Percentiles rank a stretch among this genome's conserved stretches.
Evolutionary conservation across 225 moss, liverwort and hornwort genomes (phyloP).

Genomic region (Climacium dendroides): DNA sequence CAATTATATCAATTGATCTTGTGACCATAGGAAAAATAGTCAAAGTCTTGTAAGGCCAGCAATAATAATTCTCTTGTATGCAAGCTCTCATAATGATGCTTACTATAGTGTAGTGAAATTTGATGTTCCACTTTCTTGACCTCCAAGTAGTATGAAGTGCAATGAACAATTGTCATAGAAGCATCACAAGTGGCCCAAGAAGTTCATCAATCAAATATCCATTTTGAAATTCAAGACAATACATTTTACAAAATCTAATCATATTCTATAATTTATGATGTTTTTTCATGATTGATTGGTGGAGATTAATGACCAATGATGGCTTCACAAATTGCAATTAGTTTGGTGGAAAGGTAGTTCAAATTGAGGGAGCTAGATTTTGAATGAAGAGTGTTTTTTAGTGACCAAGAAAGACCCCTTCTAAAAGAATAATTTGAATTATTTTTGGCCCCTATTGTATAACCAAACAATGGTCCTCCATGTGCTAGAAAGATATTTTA

Average conservation of each 20-base stretch:
- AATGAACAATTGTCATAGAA: no score
- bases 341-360: not conserved
- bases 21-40: no score
- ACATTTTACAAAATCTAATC: not conserved
- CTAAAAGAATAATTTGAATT: no score
- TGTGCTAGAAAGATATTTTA: fast-evolving
- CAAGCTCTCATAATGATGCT: no score
- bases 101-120: no score
- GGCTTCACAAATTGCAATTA: not conserved
- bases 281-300: not conserved
- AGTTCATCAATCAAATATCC: not conserved
- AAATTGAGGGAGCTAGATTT: not conserved
- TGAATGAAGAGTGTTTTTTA: not conserved
- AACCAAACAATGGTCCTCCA: not conserved
- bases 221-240: not conserved
- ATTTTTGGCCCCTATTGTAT: not conserved
- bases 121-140: no score
- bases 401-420: not conserved
- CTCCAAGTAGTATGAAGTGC: no score
- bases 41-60: no score
- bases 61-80: no score
- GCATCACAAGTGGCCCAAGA: not conserved
- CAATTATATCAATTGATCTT: no score
- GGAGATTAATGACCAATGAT: fast-evolving
- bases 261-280: not conserved